A percentile compares a stretch with the other conserved stretches of the same genome.
Conservation (phyloP, 2,329 filamentous ascomycete genomes). For the Colletotrichum eremochloae region DNA sequence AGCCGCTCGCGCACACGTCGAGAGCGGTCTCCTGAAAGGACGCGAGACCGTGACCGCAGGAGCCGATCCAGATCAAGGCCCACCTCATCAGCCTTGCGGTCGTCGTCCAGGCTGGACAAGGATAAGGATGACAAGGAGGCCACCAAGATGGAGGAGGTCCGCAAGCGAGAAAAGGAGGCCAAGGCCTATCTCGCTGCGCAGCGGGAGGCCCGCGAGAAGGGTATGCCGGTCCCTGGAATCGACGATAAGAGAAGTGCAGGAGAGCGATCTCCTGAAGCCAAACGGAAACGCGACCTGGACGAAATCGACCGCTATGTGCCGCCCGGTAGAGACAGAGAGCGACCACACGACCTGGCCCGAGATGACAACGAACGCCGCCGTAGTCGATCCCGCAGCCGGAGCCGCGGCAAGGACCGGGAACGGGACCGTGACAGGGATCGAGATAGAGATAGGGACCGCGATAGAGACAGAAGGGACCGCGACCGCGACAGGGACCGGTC, state of each 20-base stretch:
- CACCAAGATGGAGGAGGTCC: constrained; percentile 73
- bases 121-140: constrained; percentile 66
- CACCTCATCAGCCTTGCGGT: constrained; percentile 44
- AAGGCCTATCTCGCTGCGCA: constrained; percentile 74
- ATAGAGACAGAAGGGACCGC: constrained; percentile 50
- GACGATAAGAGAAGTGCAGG: constrained; percentile 63
- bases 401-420: constrained; percentile 51
- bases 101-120: constrained; percentile 44
- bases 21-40: constrained; percentile 44
- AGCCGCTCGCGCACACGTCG: constrained; percentile 41
- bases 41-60: constrained; percentile 52
- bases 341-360: constrained; percentile 44
- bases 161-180: constrained; percentile 73
- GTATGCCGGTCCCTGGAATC: constrained; percentile 69
- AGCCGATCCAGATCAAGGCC: constrained; percentile 61
- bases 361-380: constrained; percentile 52
- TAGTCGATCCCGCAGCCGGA: constrained; percentile 54
- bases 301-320: constrained; percentile 65
- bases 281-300: constrained; percentile 52
- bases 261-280: constrained; percentile 56
- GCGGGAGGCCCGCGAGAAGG: constrained; percentile 71
- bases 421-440: constrained; percentile 49
- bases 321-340: constrained; percentile 54
- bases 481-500: constrained; percentile 46
- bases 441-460: constrained; percentile 52